These are phyloP conservation scores for Colletotrichum echinochloae DNA, from an alignment of 2,329 filamentous ascomycete species.

Conservation along the genomic window DNA sequence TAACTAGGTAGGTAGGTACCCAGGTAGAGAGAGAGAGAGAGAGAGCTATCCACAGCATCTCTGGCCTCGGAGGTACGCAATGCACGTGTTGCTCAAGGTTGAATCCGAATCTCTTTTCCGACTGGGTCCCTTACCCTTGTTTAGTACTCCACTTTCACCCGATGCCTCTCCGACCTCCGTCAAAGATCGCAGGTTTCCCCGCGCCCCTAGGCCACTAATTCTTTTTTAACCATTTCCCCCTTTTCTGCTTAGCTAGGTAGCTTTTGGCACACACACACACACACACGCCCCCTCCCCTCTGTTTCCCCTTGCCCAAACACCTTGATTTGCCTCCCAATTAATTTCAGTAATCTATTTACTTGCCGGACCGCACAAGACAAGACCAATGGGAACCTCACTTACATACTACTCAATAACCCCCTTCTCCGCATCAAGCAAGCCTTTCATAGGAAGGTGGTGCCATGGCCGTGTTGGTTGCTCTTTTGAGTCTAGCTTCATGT, in stretches of 20 bases:
- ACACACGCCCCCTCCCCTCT: not conserved
- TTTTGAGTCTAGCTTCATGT: conserved; percentile 1
- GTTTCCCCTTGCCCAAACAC: not conserved
- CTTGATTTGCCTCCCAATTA: conserved; percentile 6
- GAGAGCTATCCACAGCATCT: not conserved
- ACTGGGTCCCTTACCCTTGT: not conserved
- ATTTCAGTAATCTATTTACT: conserved; percentile 20
- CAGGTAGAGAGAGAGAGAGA: too few relatives aligned
- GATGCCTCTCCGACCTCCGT: not conserved
- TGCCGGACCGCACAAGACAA: not conserved
- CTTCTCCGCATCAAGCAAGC: not conserved
- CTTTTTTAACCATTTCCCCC: not conserved
- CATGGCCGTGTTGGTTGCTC: conserved; percentile 1
- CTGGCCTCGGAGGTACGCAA: not conserved
- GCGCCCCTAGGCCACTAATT: not conserved
- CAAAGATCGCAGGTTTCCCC: conserved; percentile 8
- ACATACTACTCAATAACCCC: not conserved
- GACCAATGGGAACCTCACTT: not conserved
- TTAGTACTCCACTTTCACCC: not conserved
- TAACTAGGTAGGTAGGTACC: too few relatives aligned
- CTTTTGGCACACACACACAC: not conserved
- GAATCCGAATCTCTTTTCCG: not conserved
- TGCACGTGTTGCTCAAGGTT: too few relatives aligned
- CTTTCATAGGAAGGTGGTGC: not conserved
- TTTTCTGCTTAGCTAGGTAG: not conserved